Evolutionary conservation across 2,329 filamentous ascomycete species (phyloP), one percentile per base, ranked within the genome.

Genomic region (Microcyclosporella mali): DNA sequence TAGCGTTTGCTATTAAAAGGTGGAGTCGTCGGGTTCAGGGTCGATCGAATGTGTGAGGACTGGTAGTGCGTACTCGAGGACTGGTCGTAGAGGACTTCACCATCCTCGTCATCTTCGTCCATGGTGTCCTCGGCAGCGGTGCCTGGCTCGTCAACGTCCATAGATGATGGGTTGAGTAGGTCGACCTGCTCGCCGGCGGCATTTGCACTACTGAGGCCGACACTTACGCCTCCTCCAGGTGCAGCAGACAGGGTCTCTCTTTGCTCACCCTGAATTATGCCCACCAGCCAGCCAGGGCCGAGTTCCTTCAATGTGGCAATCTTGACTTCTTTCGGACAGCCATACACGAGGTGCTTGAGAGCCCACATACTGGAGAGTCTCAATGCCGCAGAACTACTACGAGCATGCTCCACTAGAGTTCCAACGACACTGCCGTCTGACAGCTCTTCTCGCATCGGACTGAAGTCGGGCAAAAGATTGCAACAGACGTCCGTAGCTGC

Each of bases 291-390:
- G 9, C 78, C 80, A 1, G 86, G 77, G 7, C 81, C 82, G 3
- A 97, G 73, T 57, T 85, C 81, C 37, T 89, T 81, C 10, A 97
- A 69, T 46, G 87, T 87, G 36, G 78, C 75, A 56, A 84, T 83
- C 66, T 92, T 94, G 52, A 85, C 70, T 10, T 83, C 77, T 33
- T 83, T 80, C 14, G 77, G 75, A 4, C 85, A 79, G 16, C 80
- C 81, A 50, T 85, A 77, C 2, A 94, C 83, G 37, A 95, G 75
- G 65, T 97, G 88, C 61, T 97, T 97, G 45, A 98, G 70, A 4
- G 88, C 88, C 90, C 92, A 98, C 1, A 98, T 68, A 16, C 89
- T 88, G 56, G 92, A 88, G 18, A 94, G 73, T 17, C 88, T 80
- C 40, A 97, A 71, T 35, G 82, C 79, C n/a, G 84, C 77, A 57